Base-by-base conservation (phyloP, 495 filamentous ascomycete species). In the Lichina pygmaea region DNA sequence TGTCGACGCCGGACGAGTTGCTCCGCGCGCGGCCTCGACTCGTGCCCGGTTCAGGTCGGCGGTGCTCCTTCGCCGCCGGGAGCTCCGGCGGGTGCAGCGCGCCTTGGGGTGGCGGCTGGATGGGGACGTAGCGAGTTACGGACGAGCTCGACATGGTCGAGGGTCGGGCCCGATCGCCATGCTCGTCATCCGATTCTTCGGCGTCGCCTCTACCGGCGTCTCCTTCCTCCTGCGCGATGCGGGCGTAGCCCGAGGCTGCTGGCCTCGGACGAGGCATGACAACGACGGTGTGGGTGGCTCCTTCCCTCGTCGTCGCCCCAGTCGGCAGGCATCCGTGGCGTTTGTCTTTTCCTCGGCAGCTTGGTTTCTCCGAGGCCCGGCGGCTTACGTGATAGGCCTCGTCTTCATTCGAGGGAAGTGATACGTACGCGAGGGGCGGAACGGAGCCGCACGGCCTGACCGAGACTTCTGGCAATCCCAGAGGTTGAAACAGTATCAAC, bases 1-100 rank as follows among this genome's bases (percentile, higher is more conserved):
- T 86, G 57, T 99, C 89, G 9, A 95, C 89, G 6, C 83, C 86
- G 32, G 83, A 84, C 47, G 73, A 81, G 55, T 83, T 92, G 48
- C 84, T 77, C 50, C 76, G 66, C 39, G 65, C 4, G 15, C 46
- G 63, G 43, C 71, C 70, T 40, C 73, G 61, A 33, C 58, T 56
- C 40, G 66, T 60, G 34, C 60, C 58, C 42, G 62, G 62, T 52
- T 57, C 65, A 15, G 61, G 60, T 50, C 66, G 62, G 53, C 60
- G 63, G 49, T 62, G 54, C 33, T 57, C 61, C 48, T 57, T 55
- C 16, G 62, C 60, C 46, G 56, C 53, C 30, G 48, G 50, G 8
- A 30, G 30, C 41, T 37, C 52, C 48, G 72, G 69, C 12, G 63
- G 62, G 41, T 66, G 57, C 72, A 78, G 76, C 54, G 67, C 66